Evolutionary conservation across 306 rosid species (phyloP).

Genomic region (Gynostemma pentaphyllum): DNA sequence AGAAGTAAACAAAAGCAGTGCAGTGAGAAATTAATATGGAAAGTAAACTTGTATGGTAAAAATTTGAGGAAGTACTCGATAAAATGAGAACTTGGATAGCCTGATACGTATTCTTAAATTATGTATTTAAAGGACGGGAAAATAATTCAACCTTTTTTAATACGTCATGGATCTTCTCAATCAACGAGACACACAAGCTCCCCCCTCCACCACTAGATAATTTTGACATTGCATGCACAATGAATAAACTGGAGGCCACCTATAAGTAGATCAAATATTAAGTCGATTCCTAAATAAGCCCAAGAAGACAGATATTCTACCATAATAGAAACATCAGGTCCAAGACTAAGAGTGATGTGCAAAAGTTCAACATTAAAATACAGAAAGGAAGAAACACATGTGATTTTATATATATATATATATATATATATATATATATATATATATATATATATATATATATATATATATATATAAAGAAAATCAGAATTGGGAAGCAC

Average conservation of each 20-base stretch:
- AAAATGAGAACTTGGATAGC: neutral
- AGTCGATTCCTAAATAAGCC: neutral
- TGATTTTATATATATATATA: too few species aligned
- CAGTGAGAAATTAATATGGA: neutral
- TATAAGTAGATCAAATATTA: too few species aligned
- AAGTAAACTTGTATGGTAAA: neutral
- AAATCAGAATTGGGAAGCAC: neutral
- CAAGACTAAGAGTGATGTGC: neutral
- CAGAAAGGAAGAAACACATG: neutral
- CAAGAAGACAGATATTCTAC: neutral
- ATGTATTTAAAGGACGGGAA: neutral
- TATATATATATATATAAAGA: too few species aligned
- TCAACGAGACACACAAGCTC: slow-evolving; percentile 63
- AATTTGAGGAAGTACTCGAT: neutral
- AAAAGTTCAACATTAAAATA: neutral
- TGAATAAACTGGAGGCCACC: slow-evolving; percentile 69
- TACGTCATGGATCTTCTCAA: slow-evolving; percentile 51
- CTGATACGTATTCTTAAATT: neutral
- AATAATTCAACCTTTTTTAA: slow-evolving; percentile 40
- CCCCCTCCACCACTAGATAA: slow-evolving; percentile 45
- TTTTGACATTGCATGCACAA: slow-evolving; percentile 66
- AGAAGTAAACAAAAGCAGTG: slow-evolving; percentile 14
- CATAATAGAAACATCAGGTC: neutral
- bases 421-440: too few species aligned
- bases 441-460: too few species aligned